Evolutionary conservation across 257 asterid genomes (phyloP).

Genomic region (Jasminum sambac): DNA sequence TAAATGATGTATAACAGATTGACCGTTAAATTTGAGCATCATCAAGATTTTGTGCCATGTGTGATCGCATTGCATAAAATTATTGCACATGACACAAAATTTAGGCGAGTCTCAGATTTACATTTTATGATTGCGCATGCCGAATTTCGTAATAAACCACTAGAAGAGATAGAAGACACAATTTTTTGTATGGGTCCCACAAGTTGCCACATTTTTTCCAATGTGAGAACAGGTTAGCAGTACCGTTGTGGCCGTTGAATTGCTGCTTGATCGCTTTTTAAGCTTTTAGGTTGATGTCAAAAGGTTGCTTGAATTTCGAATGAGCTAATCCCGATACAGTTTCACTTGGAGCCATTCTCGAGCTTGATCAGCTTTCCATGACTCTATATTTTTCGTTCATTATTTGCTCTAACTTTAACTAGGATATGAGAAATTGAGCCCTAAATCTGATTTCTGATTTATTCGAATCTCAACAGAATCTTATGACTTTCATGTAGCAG

Average conservation of each 20-base stretch:
- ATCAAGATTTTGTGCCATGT: no score
- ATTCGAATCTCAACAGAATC: neutral
- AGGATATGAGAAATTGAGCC: neutral
- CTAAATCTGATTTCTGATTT: neutral
- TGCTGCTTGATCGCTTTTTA: neutral
- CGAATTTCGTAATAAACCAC: no score
- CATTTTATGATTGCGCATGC: no score
- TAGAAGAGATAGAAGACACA: no score
- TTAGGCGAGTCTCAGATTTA: no score
- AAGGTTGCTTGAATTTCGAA: neutral
- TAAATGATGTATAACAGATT: no score
- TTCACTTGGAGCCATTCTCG: neutral
- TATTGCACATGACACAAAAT: no score
- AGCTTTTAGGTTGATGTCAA: neutral
- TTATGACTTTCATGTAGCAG: neutral
- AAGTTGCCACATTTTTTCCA: no score
- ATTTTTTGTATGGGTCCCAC: no score
- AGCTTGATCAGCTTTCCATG: neutral
- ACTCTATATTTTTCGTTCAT: neutral
- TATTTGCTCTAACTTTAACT: neutral
- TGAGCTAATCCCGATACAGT: neutral
- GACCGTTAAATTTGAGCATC: no score
- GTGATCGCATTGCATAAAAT: no score
- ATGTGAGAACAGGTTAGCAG: neutral
- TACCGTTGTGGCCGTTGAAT: neutral